These are phyloP conservation scores for Mollisia scopiformis DNA, from an alignment of 2,329 filamentous ascomycete genomes.

Conservation along the genomic window DNA sequence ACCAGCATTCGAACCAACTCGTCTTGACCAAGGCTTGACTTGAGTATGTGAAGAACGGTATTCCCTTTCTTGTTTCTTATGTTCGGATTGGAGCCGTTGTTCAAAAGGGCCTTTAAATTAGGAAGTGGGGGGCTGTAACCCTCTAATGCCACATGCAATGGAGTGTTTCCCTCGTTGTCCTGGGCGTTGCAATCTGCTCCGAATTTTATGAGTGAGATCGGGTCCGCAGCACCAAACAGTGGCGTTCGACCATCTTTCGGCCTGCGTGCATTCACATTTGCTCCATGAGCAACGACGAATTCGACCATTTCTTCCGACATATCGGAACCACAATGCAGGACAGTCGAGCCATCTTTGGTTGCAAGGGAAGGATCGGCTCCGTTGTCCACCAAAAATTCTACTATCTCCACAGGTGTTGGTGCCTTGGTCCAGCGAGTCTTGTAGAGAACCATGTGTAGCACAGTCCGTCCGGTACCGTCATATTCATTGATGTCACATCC, in stretches of 20 bases:
- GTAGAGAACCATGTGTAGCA: not conserved
- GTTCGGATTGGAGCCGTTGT: not conserved
- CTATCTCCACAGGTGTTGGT: not conserved
- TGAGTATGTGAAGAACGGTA: not conserved
- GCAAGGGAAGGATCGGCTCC: constrained; percentile 38
- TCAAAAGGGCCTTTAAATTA: not conserved
- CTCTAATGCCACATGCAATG: constrained; percentile 10
- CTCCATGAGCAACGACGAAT: not conserved
- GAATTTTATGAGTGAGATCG: constrained; percentile 3
- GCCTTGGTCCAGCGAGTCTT: not conserved
- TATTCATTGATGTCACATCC: constrained; percentile 13
- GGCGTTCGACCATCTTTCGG: constrained; percentile 1
- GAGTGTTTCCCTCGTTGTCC: constrained; percentile 12
- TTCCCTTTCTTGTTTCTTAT: not conserved
- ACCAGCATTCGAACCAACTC: not conserved
- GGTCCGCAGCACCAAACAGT: not conserved
- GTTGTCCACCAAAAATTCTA: constrained; percentile 13
- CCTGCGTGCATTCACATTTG: constrained; percentile 5
- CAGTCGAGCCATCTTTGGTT: constrained; percentile 25
- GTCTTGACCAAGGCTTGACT: not conserved
- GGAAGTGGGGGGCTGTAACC: not conserved
- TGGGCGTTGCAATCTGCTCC: constrained; percentile 17
- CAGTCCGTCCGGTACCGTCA: not conserved
- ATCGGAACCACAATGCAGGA: not conserved
- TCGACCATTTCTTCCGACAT: not conserved